These are phyloP conservation scores for Pinus albicaulis DNA, from an alignment of 75 land plant genomes.

Conservation along the genomic window DNA sequence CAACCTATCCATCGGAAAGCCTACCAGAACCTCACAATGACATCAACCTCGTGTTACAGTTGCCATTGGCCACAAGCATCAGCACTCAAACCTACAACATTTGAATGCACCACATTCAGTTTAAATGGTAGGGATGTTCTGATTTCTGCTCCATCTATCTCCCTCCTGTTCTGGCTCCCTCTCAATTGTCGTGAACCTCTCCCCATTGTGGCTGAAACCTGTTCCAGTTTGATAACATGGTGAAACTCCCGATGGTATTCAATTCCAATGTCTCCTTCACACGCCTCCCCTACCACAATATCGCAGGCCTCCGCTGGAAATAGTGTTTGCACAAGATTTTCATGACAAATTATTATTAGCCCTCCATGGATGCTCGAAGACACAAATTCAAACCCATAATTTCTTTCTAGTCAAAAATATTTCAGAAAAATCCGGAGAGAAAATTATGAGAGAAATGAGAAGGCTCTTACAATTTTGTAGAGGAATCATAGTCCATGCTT, in stretches of 20 bases:
- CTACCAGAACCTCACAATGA: too few relatives aligned
- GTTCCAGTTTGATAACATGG: too few relatives aligned
- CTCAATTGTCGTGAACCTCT: too few relatives aligned
- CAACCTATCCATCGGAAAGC: too few relatives aligned
- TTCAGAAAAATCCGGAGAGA: neutral
- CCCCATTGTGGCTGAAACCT: too few relatives aligned
- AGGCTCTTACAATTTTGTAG: conserved; percentile 8
- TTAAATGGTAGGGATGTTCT: too few relatives aligned
- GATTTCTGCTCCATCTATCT: too few relatives aligned
- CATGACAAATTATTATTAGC: neutral
- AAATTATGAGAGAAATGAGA: neutral
- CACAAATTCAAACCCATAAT: neutral
- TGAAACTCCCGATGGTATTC: too few relatives aligned
- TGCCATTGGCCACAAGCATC: neutral
- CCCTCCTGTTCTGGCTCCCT: too few relatives aligned
- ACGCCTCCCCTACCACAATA: conserved; percentile 57
- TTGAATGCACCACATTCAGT: too few relatives aligned
- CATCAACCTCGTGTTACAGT: too few relatives aligned
- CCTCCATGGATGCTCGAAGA: neutral
- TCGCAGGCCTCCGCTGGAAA: conserved; percentile 75
- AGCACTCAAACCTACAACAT: too few relatives aligned
- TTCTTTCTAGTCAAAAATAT: neutral
- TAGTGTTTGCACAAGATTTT: conserved; percentile 19
- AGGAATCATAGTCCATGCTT: conserved; percentile 7
- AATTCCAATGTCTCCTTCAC: conserved; percentile 36